Evolutionary conservation across 805 yeast genomes (phyloP).

Genomic region (Zygoascus ofunaensis): DNA sequence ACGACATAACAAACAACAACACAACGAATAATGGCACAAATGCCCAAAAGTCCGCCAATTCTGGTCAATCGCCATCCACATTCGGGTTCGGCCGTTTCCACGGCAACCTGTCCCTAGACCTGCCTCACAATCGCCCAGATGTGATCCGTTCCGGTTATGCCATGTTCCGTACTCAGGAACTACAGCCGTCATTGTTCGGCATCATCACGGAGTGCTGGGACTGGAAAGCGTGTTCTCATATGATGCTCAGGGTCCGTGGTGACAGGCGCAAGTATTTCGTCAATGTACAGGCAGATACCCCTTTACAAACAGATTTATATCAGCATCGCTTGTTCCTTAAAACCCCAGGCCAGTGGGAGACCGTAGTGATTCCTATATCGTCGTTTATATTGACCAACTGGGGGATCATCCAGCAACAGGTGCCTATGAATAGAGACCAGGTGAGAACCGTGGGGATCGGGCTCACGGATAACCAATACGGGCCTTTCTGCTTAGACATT

Average conservation of each 20-base stretch:
- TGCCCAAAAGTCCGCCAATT: background rate
- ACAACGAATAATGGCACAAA: background rate
- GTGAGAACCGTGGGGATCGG: conserved; percentile 73
- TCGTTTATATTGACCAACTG: conserved; percentile 78
- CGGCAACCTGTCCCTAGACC: conserved; percentile 59
- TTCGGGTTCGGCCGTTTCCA: conserved; percentile 48
- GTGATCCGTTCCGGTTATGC: conserved; percentile 62
- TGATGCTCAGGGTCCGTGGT: conserved; percentile 64
- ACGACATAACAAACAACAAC: background rate
- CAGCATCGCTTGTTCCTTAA: conserved; percentile 72
- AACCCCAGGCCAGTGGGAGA: conserved; percentile 73
- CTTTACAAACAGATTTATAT: conserved; percentile 66
- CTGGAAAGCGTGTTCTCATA: conserved; percentile 52
- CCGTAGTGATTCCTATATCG: conserved; percentile 65
- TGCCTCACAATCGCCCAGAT: conserved; percentile 57
- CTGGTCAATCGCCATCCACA: background rate
- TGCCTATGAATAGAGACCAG: conserved; percentile 49
- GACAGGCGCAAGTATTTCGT: conserved; percentile 67
- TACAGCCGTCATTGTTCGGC: conserved; percentile 26
- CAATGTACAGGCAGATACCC: conserved; percentile 73
- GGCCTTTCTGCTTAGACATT: conserved; percentile 60
- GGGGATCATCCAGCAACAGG: conserved; percentile 58
- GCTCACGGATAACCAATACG: conserved; percentile 65
- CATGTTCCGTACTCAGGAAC: conserved; percentile 70
- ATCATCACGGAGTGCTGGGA: conserved; percentile 49